Base-by-base conservation (phyloP, 2,329 filamentous ascomycete genomes). In the Colletotrichum sp. region DNA sequence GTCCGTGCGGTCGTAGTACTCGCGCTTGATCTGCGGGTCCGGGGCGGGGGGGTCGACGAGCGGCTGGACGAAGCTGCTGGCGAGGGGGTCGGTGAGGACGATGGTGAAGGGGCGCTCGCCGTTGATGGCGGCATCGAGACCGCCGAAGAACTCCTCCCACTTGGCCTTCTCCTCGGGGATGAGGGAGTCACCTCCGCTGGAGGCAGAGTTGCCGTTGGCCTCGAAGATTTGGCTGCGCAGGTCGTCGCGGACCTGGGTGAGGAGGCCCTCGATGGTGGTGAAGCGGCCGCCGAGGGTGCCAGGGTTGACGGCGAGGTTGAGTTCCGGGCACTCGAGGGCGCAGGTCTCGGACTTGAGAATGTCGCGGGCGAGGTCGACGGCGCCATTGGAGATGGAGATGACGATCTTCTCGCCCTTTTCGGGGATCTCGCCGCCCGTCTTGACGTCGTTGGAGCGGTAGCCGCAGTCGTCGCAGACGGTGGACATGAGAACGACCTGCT, bases 291-390 rank as follows among this genome's bases (percentile, higher is more conserved):
- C 97, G 21, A 99, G 92, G 0, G 97, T 99, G 72, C 97, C 97
- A 0, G 96, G 96, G 85, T 98, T 96, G 78, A 99, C 95, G 69
- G 93, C 92, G 13, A 99, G 92, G 79, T 93, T 92, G 21, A 99
- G 92, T 83, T 99, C 96, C 1, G 95, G 94, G 83, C 96, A 98
- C 81, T 93, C 92, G 76, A 99, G 90, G 15, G 92, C 93, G 82
- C 97, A 99, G 30, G 94, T 97, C 85, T 99, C 97, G 79, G 95
- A 96, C 89, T 99, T 99, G 81, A 99, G 93, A 76, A 99, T 98
- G 82, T 99, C 97, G 78, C 97, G 92, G 15, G 93, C 94, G 59
- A 99, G 90, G 84, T 99, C 97, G 49, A 72, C 57, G 75, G 93
- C 90, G 36, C 88, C 83, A 39, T 86, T 92, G 75, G 92, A 89